Conservation (phyloP, 1,284 basidiomycete species). For the Melampsora larici-populina region DNA sequence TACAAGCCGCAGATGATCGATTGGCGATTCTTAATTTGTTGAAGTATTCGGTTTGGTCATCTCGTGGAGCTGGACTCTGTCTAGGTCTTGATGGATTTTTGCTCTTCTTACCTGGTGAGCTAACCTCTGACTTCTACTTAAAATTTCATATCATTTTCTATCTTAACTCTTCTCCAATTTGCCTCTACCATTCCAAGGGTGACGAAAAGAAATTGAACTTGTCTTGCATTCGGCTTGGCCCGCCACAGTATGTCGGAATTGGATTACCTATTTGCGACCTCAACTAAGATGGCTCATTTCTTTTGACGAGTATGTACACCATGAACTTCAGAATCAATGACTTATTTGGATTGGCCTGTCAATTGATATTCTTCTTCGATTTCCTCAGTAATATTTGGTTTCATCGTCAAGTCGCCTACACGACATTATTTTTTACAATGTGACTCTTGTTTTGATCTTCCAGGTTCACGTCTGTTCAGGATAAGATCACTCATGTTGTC, state of each 20-base stretch:
- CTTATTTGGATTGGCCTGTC: background rate
- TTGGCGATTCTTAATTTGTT: slow-evolving; percentile 21
- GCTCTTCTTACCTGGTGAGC: slow-evolving; percentile 27
- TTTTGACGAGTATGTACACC: slow-evolving; percentile 13
- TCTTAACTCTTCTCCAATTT: background rate
- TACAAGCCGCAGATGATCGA: slow-evolving; percentile 17
- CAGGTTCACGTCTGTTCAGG: background rate
- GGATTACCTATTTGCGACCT: slow-evolving; percentile 22
- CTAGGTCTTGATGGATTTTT: slow-evolving; percentile 26
- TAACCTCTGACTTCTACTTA: background rate
- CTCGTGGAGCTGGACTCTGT: slow-evolving; percentile 28
- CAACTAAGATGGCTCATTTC: slow-evolving; percentile 16
- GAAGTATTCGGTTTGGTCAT: slow-evolving; percentile 29
- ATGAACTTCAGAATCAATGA: background rate
- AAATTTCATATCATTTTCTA: background rate
- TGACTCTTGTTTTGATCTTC: background rate
- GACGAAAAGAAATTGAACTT: background rate
- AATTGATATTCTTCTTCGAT: background rate
- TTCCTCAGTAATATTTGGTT: slow-evolving; percentile 26
- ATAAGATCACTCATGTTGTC: no score
- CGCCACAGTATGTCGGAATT: slow-evolving; percentile 12
- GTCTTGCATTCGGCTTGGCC: background rate
- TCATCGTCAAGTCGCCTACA: slow-evolving; percentile 35
- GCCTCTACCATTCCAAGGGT: background rate
- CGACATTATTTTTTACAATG: slow-evolving; percentile 28